phyloP scores from a whole-genome alignment of 192 early-diverging fungal species.

The Umbelopsis ramanniana region DNA sequence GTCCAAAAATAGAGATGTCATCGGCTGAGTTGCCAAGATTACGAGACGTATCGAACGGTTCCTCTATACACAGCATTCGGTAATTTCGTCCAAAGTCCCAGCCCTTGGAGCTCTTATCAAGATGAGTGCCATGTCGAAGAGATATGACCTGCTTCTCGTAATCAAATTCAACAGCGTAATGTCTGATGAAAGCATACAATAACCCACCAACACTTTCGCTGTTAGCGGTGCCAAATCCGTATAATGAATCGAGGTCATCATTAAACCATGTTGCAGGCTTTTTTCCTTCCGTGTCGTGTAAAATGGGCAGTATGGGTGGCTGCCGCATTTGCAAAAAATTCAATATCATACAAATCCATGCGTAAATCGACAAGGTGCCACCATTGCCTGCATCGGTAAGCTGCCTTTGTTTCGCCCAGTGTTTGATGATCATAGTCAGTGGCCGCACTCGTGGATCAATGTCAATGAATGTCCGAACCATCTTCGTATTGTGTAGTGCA shows the following conservation, averaged over 20 bases:
- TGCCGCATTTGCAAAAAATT: constrained; percentile 91
- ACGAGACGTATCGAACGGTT: constrained; percentile 86
- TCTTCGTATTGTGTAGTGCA: constrained; percentile 86
- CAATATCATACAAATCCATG: constrained; percentile 92
- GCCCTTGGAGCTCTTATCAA: constrained; percentile 83
- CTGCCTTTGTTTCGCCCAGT: constrained; percentile 86
- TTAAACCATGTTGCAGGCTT: constrained; percentile 78
- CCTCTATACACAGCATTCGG: constrained; percentile 86
- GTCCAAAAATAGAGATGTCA: constrained; percentile 71
- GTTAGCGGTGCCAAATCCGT: constrained; percentile 73
- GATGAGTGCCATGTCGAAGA: constrained; percentile 75
- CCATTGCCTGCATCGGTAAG: constrained; percentile 94
- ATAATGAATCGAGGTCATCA: constrained; percentile 66
- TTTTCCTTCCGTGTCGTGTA: constrained; percentile 64
- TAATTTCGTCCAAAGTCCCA: constrained; percentile 80
- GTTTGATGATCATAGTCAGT: constrained; percentile 90
- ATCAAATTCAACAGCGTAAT: constrained; percentile 83
- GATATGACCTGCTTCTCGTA: constrained; percentile 83
- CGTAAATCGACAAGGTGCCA: constrained; percentile 92
- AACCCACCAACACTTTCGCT: constrained; percentile 77
- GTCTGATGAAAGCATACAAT: constrained; percentile 85
- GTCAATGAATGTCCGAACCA: constrained; percentile 89
- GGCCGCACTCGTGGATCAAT: constrained; percentile 89
- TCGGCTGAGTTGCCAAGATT: constrained; percentile 94
- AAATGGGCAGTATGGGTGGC: constrained; percentile 87